Base-by-base conservation (phyloP, 2,329 filamentous ascomycete species). In the Dryadomyces quercivorus region DNA sequence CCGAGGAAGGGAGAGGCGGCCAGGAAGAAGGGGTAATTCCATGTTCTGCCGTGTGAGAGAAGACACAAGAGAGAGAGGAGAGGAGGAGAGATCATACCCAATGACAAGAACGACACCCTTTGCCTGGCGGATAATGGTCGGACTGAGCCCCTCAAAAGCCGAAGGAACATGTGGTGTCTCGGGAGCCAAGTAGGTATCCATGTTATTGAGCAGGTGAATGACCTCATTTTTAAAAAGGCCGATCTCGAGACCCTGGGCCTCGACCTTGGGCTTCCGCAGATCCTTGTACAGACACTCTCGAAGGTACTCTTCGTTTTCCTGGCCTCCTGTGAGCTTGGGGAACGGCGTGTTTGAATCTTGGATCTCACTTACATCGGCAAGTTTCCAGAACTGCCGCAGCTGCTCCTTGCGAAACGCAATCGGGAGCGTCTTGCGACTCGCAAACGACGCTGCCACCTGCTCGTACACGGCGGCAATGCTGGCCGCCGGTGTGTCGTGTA, bases 21-120 rank as follows among this genome's bases (percentile, higher is more conserved):
- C 3, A 72, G 61, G 3, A 66, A 57, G 51, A 75, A 61, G 1
- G 73, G 72, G 18, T 69, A 75, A 56, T 76, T 75, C 72, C 72
- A 75, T 2, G 72, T 65, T 0, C 48, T 50, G 12, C 9, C 2
- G n/a, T 40, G 34, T 46, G 8, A 46, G 44, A 20, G 20, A 40
- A 15, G 36, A 40, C 4, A 40, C 4, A 40, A 40, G 36, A 40
- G 12, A 40, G 36, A 40, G 15, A 40, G 10, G 9, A 40, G 36
- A 15, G 15, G 9, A 40, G 9, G n/a, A n/a, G n/a, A n/a, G n/a
- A n/a, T n/a, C 26, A 31, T 31, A 49, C 48, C 69, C 68, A 21
- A 76, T 70, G 45, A 75, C 67, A 10, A 76, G 64, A 0, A 66
- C 64, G 1, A 74, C 67, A 6, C 72, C 73, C 2, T 69, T 62